Evolutionary conservation across 192 early-diverging fungal genomes (phyloP), one percentile per base, ranked within the genome.

Genomic region (Gamsiella multidivaricata): DNA sequence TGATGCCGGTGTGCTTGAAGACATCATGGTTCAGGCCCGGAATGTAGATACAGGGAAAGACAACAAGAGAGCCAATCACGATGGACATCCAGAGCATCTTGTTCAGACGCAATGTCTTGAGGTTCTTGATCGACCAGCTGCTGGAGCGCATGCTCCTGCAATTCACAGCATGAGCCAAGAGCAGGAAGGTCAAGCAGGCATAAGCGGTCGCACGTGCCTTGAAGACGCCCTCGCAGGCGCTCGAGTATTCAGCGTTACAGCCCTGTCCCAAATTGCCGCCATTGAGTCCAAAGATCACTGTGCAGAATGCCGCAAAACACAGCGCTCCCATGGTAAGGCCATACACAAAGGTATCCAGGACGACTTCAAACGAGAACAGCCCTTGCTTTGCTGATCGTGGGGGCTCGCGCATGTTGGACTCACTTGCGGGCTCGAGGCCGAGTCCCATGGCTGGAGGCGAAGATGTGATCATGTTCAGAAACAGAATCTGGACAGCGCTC

Each of bases 381-480:
- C 91, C 88, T 39, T 78, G 65, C 50, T 88, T 85, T 9, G 81
- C 67, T n/a, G 83, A 62, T 20, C 91, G 88, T 15, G 92, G 94
- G 7, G 94, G 92, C 54, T 88, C 87, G 20, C 82, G 80, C 92
- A 94, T 94, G 57, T 88, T 88, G 28, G 89, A 85, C 1, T 78
- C 76, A 67, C 84, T 86, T 12, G 87, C 81, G 69, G 83, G 85
- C 62, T 94, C 93, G 33, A 90, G 81, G 39, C 93, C 92, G 23
- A 95, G 83, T 42, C 89, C 86, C 85, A 95, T 90, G 23, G 94
- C 92, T 2, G 91, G 88, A 20, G 94, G 94, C n/a, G 93, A 89
- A 36, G 88, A 86, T 0, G 94, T 94, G 25, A 95, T 76, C 71
- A 95, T 83, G 80, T 94, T 94, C 73, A 92, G 81, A 79, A 91